Base-by-base conservation (phyloP, 2,329 filamentous ascomycete species). In the Tolypocladium endophyticum region DNA sequence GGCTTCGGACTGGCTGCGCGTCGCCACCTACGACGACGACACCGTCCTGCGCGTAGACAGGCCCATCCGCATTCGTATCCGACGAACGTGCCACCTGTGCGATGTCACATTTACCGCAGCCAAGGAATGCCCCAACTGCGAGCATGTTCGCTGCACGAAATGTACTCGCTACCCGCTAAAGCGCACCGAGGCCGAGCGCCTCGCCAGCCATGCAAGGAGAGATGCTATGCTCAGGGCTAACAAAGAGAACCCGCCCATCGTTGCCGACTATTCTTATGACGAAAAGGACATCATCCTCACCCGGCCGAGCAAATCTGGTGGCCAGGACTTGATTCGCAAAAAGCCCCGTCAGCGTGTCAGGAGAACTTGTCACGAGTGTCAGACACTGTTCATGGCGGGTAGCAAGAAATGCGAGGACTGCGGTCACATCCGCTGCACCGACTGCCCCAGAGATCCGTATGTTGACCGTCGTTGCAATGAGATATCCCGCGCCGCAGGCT, bases 41-140 rank as follows among this genome's bases (percentile, higher is more conserved):
- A 79, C 81, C 35, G 82, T 82, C 36, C 74, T 83, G 30, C 86
- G 88, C 52, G 81, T 89, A 59, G 86, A 90, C 71, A 91, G 89
- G 76, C 82, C 87, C 16, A 88, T 91, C 64, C 85, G 88, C 61
- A 88, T 92, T 82, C 85, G 89, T 58, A 83, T 92, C 58, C 88
- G 89, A 71, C 84, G 87, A 65, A 87, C 83, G 63, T 97, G 92
- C 73, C 92, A 96, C 74, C 81, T 84, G 65, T 97, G 92, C 77
- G 83, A 86, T 61, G 84, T 87, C 18, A 82, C 83, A 30, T 96
- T 93, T 71, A 87, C 88, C 59, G 73, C 82, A 25, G 83, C 87
- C 67, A 91, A 87, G 74, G 79, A 87, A 61, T 96, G 92, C 74
- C 73, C 81, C 64, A 84, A 83, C 65, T 97, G 92, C 76, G 81